Evolutionary conservation across 257 asterid species (phyloP).

Genomic region (Catharanthus roseus): DNA sequence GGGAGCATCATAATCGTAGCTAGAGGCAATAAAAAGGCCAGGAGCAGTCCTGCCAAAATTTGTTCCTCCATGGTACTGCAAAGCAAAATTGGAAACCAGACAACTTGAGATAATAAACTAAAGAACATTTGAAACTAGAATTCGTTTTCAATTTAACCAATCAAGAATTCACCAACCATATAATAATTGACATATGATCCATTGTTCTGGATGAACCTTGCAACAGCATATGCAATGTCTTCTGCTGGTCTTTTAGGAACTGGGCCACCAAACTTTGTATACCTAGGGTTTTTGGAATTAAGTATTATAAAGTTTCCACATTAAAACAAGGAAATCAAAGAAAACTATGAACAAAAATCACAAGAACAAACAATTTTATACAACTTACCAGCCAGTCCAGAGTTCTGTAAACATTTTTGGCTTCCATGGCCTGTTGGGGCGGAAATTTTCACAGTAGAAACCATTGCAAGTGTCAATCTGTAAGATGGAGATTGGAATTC

Average conservation of each 20-base stretch:
- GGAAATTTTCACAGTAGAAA: slow-evolving; percentile 75
- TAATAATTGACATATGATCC: slow-evolving; percentile 92
- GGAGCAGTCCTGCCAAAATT: slow-evolving; percentile 75
- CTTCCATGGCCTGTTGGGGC: slow-evolving; percentile 66
- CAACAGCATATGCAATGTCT: slow-evolving; percentile 88
- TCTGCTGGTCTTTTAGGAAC: slow-evolving; percentile 73
- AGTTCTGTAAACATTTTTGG: slow-evolving; percentile 96
- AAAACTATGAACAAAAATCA: neutral
- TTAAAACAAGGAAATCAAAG: slow-evolving; percentile 6
- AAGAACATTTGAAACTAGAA: neutral
- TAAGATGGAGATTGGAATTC: neutral
- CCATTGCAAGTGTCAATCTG: slow-evolving; percentile 94
- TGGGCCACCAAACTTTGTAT: slow-evolving; percentile 71
- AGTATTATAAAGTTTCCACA: neutral
- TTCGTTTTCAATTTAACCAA: neutral
- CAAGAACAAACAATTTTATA: neutral
- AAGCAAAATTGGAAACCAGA: slow-evolving; percentile 13
- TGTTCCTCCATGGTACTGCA: slow-evolving; percentile 89
- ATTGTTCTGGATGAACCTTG: slow-evolving; percentile 75
- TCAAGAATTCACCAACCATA: slow-evolving; percentile 48
- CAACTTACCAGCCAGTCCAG: slow-evolving; percentile 89
- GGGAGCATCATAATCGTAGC: slow-evolving; percentile 93
- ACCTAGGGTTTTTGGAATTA: too few species aligned
- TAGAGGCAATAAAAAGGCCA: slow-evolving; percentile 80
- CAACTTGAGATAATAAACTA: neutral